These are phyloP conservation scores for Aspergillus pseudonomiae DNA, from an alignment of 2,329 filamentous ascomycete genomes.

Conservation along the genomic window DNA sequence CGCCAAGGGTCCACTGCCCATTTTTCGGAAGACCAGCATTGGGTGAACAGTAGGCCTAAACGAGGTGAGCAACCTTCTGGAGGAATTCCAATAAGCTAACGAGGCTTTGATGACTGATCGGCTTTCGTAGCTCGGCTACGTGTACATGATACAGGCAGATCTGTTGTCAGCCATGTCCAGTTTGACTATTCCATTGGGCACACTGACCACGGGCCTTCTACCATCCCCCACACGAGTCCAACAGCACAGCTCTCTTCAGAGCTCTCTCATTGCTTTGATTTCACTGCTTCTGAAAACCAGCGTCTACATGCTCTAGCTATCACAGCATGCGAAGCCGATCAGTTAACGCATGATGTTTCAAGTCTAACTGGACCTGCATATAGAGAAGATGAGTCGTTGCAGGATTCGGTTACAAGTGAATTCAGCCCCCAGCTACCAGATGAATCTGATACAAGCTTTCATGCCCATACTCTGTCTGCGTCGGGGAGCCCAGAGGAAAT, in stretches of 20 bases:
- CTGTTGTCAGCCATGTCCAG: neutral
- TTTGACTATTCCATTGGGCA: neutral
- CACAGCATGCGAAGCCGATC: neutral
- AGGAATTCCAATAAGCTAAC: neutral
- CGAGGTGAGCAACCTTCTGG: constrained; percentile 14
- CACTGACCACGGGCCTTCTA: neutral
- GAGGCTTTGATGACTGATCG: neutral
- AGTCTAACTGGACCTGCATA: neutral
- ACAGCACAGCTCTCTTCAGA: neutral
- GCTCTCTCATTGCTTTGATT: no score
- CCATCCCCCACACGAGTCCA: neutral
- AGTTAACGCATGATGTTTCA: neutral
- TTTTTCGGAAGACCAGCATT: constrained; percentile 20
- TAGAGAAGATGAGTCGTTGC: neutral
- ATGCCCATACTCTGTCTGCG: neutral
- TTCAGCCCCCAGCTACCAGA: neutral
- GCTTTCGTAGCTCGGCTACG: neutral
- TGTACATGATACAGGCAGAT: neutral
- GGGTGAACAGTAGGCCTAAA: constrained; percentile 27
- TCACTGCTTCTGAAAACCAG: neutral
- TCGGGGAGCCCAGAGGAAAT: neutral
- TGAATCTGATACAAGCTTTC: neutral
- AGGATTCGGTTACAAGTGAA: neutral
- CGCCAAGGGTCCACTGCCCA: constrained; percentile 23
- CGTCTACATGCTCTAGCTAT: neutral